Evolutionary conservation across 352 stramenopile species (phyloP), one percentile per base, ranked within the genome.

Genomic region (Phytophthora parvispora): DNA sequence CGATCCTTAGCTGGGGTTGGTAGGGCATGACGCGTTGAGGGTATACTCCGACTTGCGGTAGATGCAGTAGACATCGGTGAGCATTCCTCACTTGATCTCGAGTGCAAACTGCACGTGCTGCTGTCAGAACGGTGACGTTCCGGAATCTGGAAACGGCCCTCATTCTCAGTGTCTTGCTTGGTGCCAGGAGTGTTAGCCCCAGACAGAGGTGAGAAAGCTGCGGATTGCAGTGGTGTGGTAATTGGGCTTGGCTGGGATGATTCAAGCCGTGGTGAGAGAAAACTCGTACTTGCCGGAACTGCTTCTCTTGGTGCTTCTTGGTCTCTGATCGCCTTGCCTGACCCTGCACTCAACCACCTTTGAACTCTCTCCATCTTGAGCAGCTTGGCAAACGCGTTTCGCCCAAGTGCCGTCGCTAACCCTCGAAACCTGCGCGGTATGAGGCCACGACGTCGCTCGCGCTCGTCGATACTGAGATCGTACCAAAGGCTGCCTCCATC

Each of bases 361-460:
- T 63, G 49, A 45, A 49, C 57, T 61, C 67, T 28, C 45, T 73
- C 64, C 69, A 73, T 73, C 36, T 58, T 34, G 15, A 73, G 28
- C 4, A 77, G 22, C 48, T 25, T 73, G 7, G 10, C 53, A 49
- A 66, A 77, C 4, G 63, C 27, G n/a, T 69, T 29, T 58, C 51
- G 49, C 40, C 45, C 61, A 7, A 77, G 6, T 6, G 36, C 7
- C 1, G 25, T 47, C 13, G 61, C 31, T 27, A 73, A 52, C 0
- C 45, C n/a, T 12, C 63, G 51, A 3, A 36, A 32, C 31, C 48
- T 58, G 22, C 29, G 27, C 8, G 56, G 57, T 13, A 73, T 32
- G 15, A 52, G 5, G 4, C 22, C 22, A 10, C 57, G 57, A 20
- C 7, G 56, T 34, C 58, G 24, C 32, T 40, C 32, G 16, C 67